A percentile compares a stretch with the other conserved stretches of the same genome.
Evolutionary conservation across 139 green algal genomes (phyloP).

Genomic region (Closterium sp.): DNA sequence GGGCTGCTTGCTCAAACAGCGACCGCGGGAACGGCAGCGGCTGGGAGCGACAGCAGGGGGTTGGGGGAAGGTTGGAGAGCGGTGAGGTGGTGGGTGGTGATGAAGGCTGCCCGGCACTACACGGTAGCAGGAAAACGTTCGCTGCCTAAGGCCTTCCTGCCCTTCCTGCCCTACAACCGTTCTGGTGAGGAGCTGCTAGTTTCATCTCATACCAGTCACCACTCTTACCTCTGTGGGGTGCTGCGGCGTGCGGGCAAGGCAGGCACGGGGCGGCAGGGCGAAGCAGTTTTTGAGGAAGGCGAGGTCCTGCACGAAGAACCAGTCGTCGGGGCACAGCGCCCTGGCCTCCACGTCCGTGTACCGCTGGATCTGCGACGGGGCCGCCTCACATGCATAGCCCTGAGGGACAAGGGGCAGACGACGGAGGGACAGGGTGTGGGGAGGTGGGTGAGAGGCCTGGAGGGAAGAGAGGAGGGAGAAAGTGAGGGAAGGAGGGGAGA

Average conservation of each 20-base stretch:
- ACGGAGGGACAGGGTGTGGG: not conserved
- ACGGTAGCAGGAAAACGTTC: no score
- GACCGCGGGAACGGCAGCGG: constrained; percentile 5
- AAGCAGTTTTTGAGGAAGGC: constrained; percentile 2
- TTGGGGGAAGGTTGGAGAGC: not conserved
- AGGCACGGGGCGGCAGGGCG: not conserved
- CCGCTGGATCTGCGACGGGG: not conserved
- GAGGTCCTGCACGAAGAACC: constrained; percentile 11
- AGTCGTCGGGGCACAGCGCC: constrained; percentile 5
- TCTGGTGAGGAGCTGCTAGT: no score
- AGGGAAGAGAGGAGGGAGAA: not conserved
- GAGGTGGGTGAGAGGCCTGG: not conserved
- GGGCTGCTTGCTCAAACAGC: not conserved
- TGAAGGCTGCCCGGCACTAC: no score
- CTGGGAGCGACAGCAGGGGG: not conserved
- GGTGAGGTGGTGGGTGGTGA: not conserved
- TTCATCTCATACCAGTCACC: not conserved
- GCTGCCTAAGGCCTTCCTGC: no score
- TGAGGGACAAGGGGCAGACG: no score
- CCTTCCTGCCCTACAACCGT: no score
- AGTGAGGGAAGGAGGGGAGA: no score
- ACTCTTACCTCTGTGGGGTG: not conserved
- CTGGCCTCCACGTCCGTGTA: not conserved
- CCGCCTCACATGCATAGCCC: not conserved
- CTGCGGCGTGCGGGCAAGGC: not conserved